Evolutionary conservation across 2,329 filamentous ascomycete species (phyloP).

Genomic region (Coniochaeta pulveracea): DNA sequence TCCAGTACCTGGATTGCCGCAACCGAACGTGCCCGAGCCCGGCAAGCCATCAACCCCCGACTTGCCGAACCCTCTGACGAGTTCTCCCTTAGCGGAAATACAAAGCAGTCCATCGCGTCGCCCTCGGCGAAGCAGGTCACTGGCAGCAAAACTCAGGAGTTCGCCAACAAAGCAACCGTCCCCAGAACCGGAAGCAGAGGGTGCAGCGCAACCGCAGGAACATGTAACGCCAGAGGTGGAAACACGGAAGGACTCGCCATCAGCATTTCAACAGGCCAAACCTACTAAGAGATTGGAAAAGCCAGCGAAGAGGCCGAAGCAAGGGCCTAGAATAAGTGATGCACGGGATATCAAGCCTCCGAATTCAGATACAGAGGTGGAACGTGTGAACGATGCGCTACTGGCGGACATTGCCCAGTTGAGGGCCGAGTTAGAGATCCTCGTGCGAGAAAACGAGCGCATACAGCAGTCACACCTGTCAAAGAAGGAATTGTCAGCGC

Average conservation of each 20-base stretch:
- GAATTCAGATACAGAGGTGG: conserved; percentile 36
- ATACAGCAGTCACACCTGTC: conserved; percentile 30
- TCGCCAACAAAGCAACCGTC: conserved; percentile 38
- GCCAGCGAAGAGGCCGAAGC: conserved; percentile 3
- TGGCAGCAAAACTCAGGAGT: conserved; percentile 27
- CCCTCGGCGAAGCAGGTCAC: conserved; percentile 27
- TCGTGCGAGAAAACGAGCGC: conserved; percentile 46
- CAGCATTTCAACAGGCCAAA: conserved; percentile 2
- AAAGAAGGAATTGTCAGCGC: conserved; percentile 14
- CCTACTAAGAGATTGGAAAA: conserved; percentile 5
- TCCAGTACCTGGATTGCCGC: conserved; percentile 21
- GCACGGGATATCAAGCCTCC: conserved; percentile 27
- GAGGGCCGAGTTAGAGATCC: conserved; percentile 44
- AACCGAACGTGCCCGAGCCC: conserved; percentile 37
- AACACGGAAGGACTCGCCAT: conserved; percentile 13
- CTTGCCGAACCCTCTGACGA: conserved; percentile 39
- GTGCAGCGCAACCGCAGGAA: conserved; percentile 1
- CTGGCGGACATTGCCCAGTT: conserved; percentile 43
- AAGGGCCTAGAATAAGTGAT: background rate
- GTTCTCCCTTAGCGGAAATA: conserved; percentile 45
- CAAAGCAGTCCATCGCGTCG: conserved; percentile 45
- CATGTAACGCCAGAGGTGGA: background rate
- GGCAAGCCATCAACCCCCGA: conserved; percentile 50
- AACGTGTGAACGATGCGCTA: conserved; percentile 39
- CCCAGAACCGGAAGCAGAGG: background rate